Percentiles rank a stretch among this genome's conserved stretches.
Conservation (phyloP, 805 yeast species). For the Pichia nakasei region DNA sequence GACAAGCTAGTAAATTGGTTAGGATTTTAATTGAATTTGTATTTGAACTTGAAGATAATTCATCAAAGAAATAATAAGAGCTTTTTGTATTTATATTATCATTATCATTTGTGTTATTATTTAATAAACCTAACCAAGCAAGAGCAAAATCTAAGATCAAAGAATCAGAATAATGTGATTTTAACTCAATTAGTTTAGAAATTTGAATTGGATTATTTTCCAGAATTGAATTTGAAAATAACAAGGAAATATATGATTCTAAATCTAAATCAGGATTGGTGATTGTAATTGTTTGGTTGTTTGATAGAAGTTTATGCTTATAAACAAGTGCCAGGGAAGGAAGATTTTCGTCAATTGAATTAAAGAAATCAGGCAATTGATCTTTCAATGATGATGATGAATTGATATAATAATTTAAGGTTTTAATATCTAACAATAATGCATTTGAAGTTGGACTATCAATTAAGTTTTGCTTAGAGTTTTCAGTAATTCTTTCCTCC, state of each 20-base stretch:
- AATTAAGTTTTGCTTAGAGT: background rate
- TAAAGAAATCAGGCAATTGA: background rate
- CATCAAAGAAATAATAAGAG: slow-evolving; percentile 67
- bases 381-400: too few species aligned
- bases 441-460: slow-evolving; percentile 3
- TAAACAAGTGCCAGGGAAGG: slow-evolving; percentile 22
- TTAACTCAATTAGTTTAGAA: slow-evolving; percentile 27
- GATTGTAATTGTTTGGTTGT: background rate
- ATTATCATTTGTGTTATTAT: slow-evolving; percentile 23
- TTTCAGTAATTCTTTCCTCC: background rate
- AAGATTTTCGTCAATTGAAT: slow-evolving; percentile 14
- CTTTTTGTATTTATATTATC: slow-evolving; percentile 33
- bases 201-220: slow-evolving; percentile 9
- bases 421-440: slow-evolving; percentile 1
- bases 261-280: slow-evolving; percentile 10
- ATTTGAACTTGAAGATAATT: slow-evolving; percentile 52
- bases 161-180: slow-evolving; percentile 56
- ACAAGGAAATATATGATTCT: slow-evolving; percentile 32
- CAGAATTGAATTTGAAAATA: slow-evolving; percentile 31
- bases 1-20: slow-evolving; percentile 60
- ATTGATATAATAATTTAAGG: slow-evolving; percentile 1
- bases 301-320: slow-evolving; percentile 5
- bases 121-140: slow-evolving; percentile 45
- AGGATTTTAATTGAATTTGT: slow-evolving; percentile 38
- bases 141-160: slow-evolving; percentile 72